phyloP scores from a whole-genome alignment of 306 rosid species.

The cucumber (Cucumis sativus) region DNA sequence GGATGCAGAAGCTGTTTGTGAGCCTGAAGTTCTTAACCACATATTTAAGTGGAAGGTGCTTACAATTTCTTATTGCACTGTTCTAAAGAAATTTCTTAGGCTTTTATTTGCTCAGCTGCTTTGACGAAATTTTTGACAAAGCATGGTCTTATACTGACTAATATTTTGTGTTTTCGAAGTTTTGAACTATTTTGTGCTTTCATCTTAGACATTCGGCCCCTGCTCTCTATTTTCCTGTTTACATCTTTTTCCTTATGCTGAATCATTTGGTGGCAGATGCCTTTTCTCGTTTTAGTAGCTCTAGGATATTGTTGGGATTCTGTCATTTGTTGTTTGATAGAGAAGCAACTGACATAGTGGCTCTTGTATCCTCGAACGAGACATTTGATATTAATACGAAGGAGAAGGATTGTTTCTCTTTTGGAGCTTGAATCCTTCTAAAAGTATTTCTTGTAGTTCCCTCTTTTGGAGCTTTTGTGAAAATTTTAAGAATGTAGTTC shows the following conservation, averaged over 20 bases:
- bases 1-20: conserved; percentile 72
- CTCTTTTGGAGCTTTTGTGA: too few species aligned
- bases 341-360: neutral
- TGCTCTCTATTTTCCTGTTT: neutral
- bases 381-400: too few species aligned
- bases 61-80: conserved; percentile 5
- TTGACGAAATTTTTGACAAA: neutral
- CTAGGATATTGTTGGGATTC: neutral
- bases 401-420: too few species aligned
- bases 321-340: neutral
- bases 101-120: conserved; percentile 6
- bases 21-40: conserved; percentile 46
- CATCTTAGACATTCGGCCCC: neutral
- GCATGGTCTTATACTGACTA: neutral
- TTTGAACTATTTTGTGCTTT: neutral
- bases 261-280: neutral
- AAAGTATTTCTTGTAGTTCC: too few species aligned
- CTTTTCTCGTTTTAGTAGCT: neutral
- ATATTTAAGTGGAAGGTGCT: conserved; percentile 81
- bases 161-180: neutral
- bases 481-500: too few species aligned
- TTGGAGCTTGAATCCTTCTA: too few species aligned
- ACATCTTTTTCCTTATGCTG: neutral
- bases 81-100: neutral
- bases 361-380: too few species aligned